phyloP scores from a whole-genome alignment of 2,329 filamentous ascomycete species.

The Shiraia sp. region DNA sequence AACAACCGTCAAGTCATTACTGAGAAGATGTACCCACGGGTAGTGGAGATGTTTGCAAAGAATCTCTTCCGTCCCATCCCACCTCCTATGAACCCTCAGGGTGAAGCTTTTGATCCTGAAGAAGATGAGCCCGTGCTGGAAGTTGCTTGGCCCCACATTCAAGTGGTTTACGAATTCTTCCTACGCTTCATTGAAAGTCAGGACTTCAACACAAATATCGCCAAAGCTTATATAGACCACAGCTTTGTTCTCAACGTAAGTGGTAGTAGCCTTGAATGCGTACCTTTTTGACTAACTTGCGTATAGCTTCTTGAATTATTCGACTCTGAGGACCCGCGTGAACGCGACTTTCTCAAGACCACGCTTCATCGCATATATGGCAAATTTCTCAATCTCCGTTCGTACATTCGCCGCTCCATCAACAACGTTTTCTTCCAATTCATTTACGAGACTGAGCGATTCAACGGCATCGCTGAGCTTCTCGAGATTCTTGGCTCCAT shows the following conservation, averaged over 20 bases:
- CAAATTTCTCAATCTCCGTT: constrained; percentile 96
- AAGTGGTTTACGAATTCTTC: constrained; percentile 99
- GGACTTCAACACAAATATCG: constrained; percentile 99
- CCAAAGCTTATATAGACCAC: constrained; percentile 98
- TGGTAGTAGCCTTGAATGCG: constrained; percentile 1
- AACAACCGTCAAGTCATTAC: constrained; percentile 99
- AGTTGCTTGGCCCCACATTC: constrained; percentile 98
- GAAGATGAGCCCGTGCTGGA: constrained; percentile 98
- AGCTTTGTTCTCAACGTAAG: constrained; percentile 83
- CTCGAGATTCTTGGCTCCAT: constrained; percentile 97
- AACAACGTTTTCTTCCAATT: constrained; percentile 99
- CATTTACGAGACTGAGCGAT: constrained; percentile 96
- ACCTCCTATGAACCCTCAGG: constrained; percentile 95
- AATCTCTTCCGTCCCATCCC: constrained; percentile 97
- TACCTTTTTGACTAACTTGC: constrained; percentile 17
- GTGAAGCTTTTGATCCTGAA: constrained; percentile 96
- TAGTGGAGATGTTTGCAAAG: constrained; percentile 99
- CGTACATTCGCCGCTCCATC: constrained; percentile 96
- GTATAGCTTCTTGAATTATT: constrained; percentile 87
- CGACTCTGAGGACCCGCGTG: constrained; percentile 94
- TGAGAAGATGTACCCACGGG: constrained; percentile 97
- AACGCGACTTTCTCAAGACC: constrained; percentile 97
- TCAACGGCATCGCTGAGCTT: constrained; percentile 96
- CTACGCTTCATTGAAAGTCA: constrained; percentile 98
- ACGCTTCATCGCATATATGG: constrained; percentile 97